Percentiles rank a stretch among this genome's conserved stretches.
These are phyloP conservation scores for Eucalyptus erythrocorys DNA, from an alignment of 345 rosid species.

Conservation along the genomic window DNA sequence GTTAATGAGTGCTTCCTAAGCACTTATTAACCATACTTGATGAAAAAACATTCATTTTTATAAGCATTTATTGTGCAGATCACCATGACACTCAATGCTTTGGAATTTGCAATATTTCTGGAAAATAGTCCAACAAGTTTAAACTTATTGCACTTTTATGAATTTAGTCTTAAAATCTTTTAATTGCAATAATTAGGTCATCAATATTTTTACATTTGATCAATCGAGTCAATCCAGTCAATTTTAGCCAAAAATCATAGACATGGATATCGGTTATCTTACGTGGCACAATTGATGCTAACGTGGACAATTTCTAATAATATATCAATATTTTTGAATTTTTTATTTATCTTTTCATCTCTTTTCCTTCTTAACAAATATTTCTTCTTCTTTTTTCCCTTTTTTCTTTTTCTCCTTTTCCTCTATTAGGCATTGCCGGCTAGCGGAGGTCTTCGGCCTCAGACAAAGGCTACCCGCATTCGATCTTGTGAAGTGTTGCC, in stretches of 20 bases:
- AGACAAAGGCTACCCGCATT: too few relatives aligned
- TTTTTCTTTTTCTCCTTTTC: neutral
- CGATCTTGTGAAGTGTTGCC: too few relatives aligned
- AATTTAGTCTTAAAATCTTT: too few relatives aligned
- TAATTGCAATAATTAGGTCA: too few relatives aligned
- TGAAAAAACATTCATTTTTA: neutral
- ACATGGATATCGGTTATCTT: too few relatives aligned
- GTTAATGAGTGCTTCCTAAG: neutral
- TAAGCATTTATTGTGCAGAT: neutral
- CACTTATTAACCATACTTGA: neutral
- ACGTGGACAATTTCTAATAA: neutral
- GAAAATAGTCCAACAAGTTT: neutral
- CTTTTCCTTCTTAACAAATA: neutral
- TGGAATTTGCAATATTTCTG: neutral
- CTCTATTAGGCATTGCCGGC: neutral
- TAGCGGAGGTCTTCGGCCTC: too few relatives aligned
- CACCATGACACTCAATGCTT: neutral
- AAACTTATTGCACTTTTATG: neutral
- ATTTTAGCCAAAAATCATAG: neutral
- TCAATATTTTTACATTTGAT: too few relatives aligned
- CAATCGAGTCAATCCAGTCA: neutral
- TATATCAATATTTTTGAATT: too few relatives aligned
- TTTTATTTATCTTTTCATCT: neutral
- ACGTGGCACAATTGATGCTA: accelerated
- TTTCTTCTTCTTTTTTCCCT: too few relatives aligned